phyloP scores from a whole-genome alignment of 2,329 filamentous ascomycete species.

The Bisporella sp. region DNA sequence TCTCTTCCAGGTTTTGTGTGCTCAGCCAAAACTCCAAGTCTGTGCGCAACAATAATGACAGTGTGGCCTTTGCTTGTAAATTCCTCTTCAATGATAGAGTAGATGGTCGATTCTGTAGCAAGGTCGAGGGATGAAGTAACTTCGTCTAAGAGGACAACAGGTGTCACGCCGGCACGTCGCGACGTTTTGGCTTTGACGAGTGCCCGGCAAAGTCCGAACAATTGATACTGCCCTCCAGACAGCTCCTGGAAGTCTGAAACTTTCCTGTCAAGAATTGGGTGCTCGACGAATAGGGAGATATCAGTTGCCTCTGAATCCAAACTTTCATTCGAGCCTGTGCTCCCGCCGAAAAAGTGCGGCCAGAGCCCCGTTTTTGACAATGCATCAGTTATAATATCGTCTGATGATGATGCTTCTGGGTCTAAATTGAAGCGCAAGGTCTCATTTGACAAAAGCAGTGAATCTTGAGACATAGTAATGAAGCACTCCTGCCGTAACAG shows the following conservation, averaged over 20 bases:
- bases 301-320: background rate
- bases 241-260: conserved; percentile 23
- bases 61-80: conserved; percentile 23
- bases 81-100: conserved; percentile 27
- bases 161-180: conserved; percentile 13
- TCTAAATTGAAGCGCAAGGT: conserved; percentile 28
- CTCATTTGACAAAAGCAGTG: conserved; percentile 29
- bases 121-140: conserved; percentile 33
- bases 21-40: conserved; percentile 21
- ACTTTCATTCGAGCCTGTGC: background rate
- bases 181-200: conserved; percentile 27
- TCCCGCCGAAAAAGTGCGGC: conserved; percentile 5
- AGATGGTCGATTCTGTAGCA: conserved; percentile 26
- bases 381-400: conserved; percentile 12
- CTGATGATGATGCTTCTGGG: conserved; percentile 11
- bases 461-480: conserved; percentile 36
- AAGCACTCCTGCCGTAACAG: conserved; percentile 28
- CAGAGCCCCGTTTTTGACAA: conserved; percentile 7
- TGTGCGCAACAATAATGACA: conserved; percentile 30
- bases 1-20: conserved; percentile 22
- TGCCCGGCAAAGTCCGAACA: conserved; percentile 41
- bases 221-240: conserved; percentile 38
- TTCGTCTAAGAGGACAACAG: conserved; percentile 36
- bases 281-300: conserved; percentile 3
- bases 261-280: conserved; percentile 20